Base-by-base conservation (phyloP, 495 filamentous ascomycete genomes). In the Penicillium chermesinum region DNA sequence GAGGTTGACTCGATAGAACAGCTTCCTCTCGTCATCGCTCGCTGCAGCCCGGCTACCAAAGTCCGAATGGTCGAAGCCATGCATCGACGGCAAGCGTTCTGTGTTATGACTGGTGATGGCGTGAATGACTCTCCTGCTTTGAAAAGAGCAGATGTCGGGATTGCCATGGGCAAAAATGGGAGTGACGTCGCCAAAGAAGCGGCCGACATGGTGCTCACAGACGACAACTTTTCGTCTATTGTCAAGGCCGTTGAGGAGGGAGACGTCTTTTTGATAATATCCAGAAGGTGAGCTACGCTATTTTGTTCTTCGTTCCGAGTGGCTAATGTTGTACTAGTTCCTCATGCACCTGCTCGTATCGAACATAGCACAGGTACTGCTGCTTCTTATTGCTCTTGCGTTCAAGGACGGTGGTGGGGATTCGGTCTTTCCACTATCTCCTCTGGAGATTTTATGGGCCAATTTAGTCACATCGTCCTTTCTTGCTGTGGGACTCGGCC, bases 171-270 rank as follows among this genome's bases (percentile, higher is more conserved):
- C 12, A 79, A 83, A 37, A 73, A 81, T 36, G 90, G 89, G 3
- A 89, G 85, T 18, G 90, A 95, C 52, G 89, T 95, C n/a, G 89
- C 89, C 19, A 94, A 91, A 61, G 87, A 86, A 27, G 88, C 88
- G 1, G 83, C 88, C 3, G 89, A 91, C 62, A 89, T 94, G 59
- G 87, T 94, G 9, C 69, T 94, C 16, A 91, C 88, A 0, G 87
- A 93, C 63, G 89, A 94, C 65, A 91, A 95, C 63, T 93, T 93
- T 55, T 83, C 86, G 0, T 82, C 76, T 14, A 88, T 89, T 44
- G 78, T 87, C 16, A 84, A 79, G 17, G 85, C 84, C 5, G 81
- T 89, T 49, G 78, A 82, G 43, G 85, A 89, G 61, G 86, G 86
- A 67, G 86, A 20, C 70, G 85, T 44, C 78, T 89, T 59, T 89